Evolutionary conservation across 441 rosid species (phyloP).

Genomic region (Omphalea diandra): DNA sequence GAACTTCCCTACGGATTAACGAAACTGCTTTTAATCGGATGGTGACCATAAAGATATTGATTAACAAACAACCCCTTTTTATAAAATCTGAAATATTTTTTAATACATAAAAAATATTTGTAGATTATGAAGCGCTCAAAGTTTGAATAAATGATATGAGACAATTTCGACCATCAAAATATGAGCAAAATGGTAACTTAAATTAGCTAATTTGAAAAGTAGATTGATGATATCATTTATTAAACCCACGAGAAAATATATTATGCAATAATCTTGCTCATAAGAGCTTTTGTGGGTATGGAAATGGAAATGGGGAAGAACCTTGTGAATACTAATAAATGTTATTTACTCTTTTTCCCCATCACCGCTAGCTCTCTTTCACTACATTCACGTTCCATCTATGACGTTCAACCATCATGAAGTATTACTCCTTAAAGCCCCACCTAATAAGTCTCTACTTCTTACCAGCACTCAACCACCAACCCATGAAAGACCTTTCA

Average conservation of each 20-base stretch:
- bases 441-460: neutral
- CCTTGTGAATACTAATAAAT: constrained; percentile 25
- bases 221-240: neutral
- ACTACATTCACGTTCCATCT: constrained; percentile 28
- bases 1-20: too few species aligned
- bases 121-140: too few species aligned
- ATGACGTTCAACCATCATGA: neutral
- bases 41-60: too few species aligned
- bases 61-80: too few species aligned
- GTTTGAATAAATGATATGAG: too few species aligned
- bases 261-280: neutral
- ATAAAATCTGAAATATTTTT: too few species aligned
- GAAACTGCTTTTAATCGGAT: too few species aligned
- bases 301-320: constrained; percentile 21
- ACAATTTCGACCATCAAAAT: too few species aligned
- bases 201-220: too few species aligned
- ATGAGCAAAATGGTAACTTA: too few species aligned
- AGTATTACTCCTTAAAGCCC: neutral
- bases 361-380: constrained; percentile 37
- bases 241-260: neutral
- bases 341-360: neutral
- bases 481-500: constrained; percentile 60
- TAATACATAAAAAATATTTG: too few species aligned
- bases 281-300: neutral
- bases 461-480: neutral